Percentiles rank a stretch among this genome's conserved stretches.
phyloP scores from a whole-genome alignment of 176 grass and related monocot genomes.

The Neostapfia colusana region DNA sequence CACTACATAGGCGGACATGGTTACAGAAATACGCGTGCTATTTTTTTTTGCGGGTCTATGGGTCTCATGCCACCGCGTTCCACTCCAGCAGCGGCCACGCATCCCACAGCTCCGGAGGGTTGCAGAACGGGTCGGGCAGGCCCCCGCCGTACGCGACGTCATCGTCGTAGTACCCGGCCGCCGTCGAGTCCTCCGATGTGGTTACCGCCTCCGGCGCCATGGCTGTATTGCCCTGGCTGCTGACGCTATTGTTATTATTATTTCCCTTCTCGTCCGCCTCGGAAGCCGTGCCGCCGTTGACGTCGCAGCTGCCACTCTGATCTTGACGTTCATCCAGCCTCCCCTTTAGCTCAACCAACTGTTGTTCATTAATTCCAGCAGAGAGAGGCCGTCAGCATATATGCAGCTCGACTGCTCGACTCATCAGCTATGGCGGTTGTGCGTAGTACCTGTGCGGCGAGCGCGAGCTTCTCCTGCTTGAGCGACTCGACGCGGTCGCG shows the following conservation, averaged over 20 bases:
- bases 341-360: slow-evolving; percentile 42
- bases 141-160: slow-evolving; percentile 7
- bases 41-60: too few relatives aligned
- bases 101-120: slow-evolving; percentile 53
- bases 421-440: too few relatives aligned
- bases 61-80: slow-evolving; percentile 43
- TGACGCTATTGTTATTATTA: not conserved
- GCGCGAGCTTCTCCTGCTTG: slow-evolving; percentile 47
- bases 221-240: slow-evolving; percentile 7
- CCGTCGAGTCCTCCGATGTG: slow-evolving; percentile 20
- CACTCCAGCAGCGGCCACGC: slow-evolving; percentile 51
- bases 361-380: not conserved
- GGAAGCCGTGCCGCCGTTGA: not conserved
- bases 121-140: slow-evolving; percentile 41
- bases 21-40: not conserved
- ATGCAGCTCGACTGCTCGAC: not conserved
- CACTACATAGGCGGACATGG: not conserved
- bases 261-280: slow-evolving; percentile 24
- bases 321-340: slow-evolving; percentile 32
- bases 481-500: slow-evolving; percentile 41
- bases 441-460: slow-evolving; percentile 37
- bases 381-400: not conserved
- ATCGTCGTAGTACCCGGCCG: slow-evolving; percentile 12
- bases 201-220: not conserved
- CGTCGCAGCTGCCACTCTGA: slow-evolving; percentile 35